Percentiles rank a stretch among this genome's conserved stretches.
phyloP scores from a whole-genome alignment of 768 basidiomycete species.

The Boletus rufocinnamomeus region DNA sequence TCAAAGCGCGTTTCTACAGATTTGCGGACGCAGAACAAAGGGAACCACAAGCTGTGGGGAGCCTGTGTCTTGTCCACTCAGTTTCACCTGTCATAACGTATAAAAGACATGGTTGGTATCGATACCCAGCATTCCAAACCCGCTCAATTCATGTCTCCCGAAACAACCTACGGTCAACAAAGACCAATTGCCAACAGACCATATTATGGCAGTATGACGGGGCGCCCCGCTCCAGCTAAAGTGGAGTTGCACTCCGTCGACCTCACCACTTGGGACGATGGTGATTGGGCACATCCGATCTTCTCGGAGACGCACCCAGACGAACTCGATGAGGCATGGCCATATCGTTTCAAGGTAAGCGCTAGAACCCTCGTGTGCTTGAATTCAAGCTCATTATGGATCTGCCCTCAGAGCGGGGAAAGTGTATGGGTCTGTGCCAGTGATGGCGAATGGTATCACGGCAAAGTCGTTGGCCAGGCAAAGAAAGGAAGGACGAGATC shows the following conservation, averaged over 20 bases:
- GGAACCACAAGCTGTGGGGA: conserved; percentile 15
- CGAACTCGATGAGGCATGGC: conserved; percentile 52
- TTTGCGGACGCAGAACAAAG: conserved; percentile 22
- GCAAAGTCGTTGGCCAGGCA: conserved; percentile 48
- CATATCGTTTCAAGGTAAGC: conserved; percentile 50
- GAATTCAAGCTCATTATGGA: conserved; percentile 5
- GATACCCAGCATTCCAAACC: not conserved
- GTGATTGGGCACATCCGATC: conserved; percentile 16
- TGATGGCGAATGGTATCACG: conserved; percentile 52
- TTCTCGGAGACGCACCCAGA: conserved; percentile 35
- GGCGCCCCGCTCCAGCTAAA: not conserved
- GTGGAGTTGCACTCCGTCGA: conserved; percentile 24
- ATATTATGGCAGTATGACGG: not conserved
- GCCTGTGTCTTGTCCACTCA: conserved; percentile 17
- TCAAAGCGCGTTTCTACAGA: conserved; percentile 12
- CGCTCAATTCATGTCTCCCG: conserved; percentile 6
- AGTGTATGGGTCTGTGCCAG: conserved; percentile 53
- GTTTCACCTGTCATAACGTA: conserved; percentile 7
- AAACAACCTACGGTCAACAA: not conserved
- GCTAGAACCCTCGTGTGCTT: not conserved
- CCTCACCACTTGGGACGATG: conserved; percentile 31
- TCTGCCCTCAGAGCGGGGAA: conserved; percentile 42
- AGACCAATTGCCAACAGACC: conserved; percentile 1
- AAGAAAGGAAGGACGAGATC: conserved; percentile 48
- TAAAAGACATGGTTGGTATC: conserved; percentile 12